Percentiles rank a stretch among this genome's conserved stretches.
These are phyloP conservation scores for Trichoderma cornu-damae DNA, from an alignment of 2,329 filamentous ascomycete species.

Conservation along the genomic window DNA sequence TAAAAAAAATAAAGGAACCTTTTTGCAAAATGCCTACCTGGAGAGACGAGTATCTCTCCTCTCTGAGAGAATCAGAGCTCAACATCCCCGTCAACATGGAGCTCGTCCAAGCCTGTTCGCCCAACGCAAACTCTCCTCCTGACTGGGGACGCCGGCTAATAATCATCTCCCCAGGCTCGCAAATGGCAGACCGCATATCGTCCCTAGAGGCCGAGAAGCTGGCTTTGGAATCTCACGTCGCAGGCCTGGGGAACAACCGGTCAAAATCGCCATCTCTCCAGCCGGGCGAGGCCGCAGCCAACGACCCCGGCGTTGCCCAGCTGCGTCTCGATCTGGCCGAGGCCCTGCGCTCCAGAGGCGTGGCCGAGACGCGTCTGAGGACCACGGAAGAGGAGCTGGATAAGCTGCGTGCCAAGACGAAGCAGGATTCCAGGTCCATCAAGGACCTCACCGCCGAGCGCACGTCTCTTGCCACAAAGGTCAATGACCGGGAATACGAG, in stretches of 20 bases:
- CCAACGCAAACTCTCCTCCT: constrained; percentile 20
- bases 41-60: constrained; percentile 74
- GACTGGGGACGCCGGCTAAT: constrained; percentile 21
- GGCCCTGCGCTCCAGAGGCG: constrained; percentile 67
- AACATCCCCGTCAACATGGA: constrained; percentile 57
- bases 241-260: constrained; percentile 24
- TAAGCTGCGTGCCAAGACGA: constrained; percentile 54
- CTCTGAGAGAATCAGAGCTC: constrained; percentile 66
- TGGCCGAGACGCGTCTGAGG: constrained; percentile 60
- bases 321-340: constrained; percentile 67
- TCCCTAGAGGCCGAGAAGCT: constrained; percentile 56
- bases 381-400: constrained; percentile 59
- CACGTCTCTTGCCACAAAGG: constrained; percentile 55
- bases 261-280: constrained; percentile 21
- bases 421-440: constrained; percentile 57
- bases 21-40: constrained; percentile 55
- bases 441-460: constrained; percentile 58
- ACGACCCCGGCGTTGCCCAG: constrained; percentile 40
- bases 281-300: constrained; percentile 20
- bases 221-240: constrained; percentile 31
- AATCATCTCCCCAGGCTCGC: constrained; percentile 46
- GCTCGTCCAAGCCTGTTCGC: constrained; percentile 74
- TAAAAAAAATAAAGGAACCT: too few species aligned
- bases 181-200: constrained; percentile 62
- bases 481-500: constrained; percentile 82